Base-by-base conservation (phyloP, 2,329 filamentous ascomycete species). In the Ceratocystis cubensis region DNA sequence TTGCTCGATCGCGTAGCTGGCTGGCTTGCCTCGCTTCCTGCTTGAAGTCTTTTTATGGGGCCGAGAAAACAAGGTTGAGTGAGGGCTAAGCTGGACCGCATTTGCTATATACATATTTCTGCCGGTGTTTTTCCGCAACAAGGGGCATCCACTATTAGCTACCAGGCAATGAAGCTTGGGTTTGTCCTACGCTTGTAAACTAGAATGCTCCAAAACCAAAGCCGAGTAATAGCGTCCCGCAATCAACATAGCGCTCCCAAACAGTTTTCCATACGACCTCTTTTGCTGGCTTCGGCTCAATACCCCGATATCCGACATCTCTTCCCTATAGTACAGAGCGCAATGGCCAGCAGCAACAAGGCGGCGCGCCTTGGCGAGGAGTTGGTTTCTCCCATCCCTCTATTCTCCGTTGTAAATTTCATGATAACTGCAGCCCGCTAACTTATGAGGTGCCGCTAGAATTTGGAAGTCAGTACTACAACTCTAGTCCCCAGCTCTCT, bases 401-500 rank as follows among this genome's bases (percentile, higher is more conserved):
- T 41, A 17, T 46, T 56, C n/a, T 41, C 37, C 44, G 61, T 28
- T 30, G n/a, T 61, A 62, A 25, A 59, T 59, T 22, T 15, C 30
- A 37, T 59, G 56, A 59, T 37, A 59, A 48, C 46, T 30, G 61
- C 64, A 65, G 44, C 37, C 57, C 33, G 69, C 66, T 65, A 71
- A 62, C 63, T 44, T 61, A 30, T 25, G 28, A 61, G 72, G 73
- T 66, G 69, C 72, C 70, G 61, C 61, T 73, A 96, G 91, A 76
- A 89, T 95, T 72, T 96, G 91, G 91, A 96, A 96, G 91, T 95
- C 81, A 85, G 88, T 81, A 63, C n/a, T 33, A 59, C 17, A 59
- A 59, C 30, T n/a, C 37, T 41, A 41, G 10, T 41, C 10, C 37
- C 37, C 37, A 5, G 10, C 37, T 41, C 56, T n/a, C 17, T 30